phyloP scores from a whole-genome alignment of 179 eudicot species.

The Amaranthus tricolor region DNA sequence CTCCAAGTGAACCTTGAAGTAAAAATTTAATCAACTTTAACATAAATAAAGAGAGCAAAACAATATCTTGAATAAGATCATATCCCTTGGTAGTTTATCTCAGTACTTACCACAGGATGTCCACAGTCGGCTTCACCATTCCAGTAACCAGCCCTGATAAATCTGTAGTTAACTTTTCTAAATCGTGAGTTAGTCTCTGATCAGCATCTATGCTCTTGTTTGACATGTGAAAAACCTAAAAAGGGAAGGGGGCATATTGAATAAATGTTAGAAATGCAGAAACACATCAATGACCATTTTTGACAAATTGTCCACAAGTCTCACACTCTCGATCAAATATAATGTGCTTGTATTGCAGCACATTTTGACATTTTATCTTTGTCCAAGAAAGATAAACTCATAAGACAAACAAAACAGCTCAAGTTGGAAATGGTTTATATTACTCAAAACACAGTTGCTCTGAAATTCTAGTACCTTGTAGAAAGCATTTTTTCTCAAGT shows the following conservation, averaged over 20 bases:
- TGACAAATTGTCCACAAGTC: not conserved
- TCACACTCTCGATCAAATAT: not conserved
- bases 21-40: conserved; percentile 2
- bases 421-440: not conserved
- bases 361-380: no score
- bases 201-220: conserved; percentile 77
- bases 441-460: not conserved
- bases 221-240: conserved; percentile 88
- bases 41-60: conserved; percentile 8
- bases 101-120: conserved; percentile 76
- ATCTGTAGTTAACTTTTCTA: conserved; percentile 85
- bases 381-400: not conserved
- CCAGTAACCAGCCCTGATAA: conserved; percentile 95
- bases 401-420: not conserved
- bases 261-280: not conserved
- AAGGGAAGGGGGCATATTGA: not conserved
- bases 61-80: conserved; percentile 5
- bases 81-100: conserved; percentile 7
- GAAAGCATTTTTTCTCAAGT: conserved; percentile 83
- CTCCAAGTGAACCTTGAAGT: conserved; percentile 95
- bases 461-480: conserved; percentile 58
- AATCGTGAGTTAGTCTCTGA: conserved; percentile 90
- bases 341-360: conserved; percentile 15
- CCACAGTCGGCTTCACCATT: conserved; percentile 97
- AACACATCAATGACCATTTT: not conserved